Evolutionary conservation across 164 flowering plant genomes (phyloP).

Genomic region (Vitis labrusca): DNA sequence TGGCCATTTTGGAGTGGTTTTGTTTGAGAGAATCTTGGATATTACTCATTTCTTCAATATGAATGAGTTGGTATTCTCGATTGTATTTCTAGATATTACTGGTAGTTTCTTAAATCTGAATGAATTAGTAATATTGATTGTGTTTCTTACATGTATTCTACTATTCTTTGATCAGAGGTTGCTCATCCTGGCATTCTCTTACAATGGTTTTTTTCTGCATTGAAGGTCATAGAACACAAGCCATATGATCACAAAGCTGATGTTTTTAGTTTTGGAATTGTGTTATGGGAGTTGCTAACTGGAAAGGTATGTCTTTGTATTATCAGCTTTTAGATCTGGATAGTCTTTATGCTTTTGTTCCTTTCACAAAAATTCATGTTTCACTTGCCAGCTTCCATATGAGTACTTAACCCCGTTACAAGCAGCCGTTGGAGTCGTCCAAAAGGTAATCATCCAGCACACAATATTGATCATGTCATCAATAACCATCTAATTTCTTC

Average conservation of each 20-base stretch:
- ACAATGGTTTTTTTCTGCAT: constrained; percentile 16
- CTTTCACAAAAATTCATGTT: neutral
- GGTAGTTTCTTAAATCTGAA: too few relatives aligned
- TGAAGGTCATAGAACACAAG: constrained; percentile 67
- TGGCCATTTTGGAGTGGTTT: too few relatives aligned
- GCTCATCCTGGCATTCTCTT: constrained; percentile 13
- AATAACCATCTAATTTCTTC: too few relatives aligned
- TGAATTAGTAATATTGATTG: too few relatives aligned
- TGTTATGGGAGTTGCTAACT: constrained; percentile 60
- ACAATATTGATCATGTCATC: too few relatives aligned
- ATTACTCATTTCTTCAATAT: too few relatives aligned
- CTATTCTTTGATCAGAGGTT: neutral
- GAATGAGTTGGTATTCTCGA: too few relatives aligned
- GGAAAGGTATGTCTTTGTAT: constrained; percentile 41
- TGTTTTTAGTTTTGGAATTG: constrained; percentile 59
- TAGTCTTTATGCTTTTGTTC: neutral
- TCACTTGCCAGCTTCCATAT: constrained; percentile 48
- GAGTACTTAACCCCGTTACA: constrained; percentile 60
- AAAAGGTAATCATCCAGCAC: constrained; percentile 33
- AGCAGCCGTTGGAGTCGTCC: constrained; percentile 70
- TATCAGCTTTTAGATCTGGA: neutral
- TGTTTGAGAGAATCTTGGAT: too few relatives aligned
- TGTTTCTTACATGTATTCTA: too few relatives aligned
- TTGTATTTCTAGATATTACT: too few relatives aligned
- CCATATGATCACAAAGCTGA: constrained; percentile 73